Evolutionary conservation across 2,329 filamentous ascomycete genomes (phyloP).

Genomic region (Laburnicola sp.): DNA sequence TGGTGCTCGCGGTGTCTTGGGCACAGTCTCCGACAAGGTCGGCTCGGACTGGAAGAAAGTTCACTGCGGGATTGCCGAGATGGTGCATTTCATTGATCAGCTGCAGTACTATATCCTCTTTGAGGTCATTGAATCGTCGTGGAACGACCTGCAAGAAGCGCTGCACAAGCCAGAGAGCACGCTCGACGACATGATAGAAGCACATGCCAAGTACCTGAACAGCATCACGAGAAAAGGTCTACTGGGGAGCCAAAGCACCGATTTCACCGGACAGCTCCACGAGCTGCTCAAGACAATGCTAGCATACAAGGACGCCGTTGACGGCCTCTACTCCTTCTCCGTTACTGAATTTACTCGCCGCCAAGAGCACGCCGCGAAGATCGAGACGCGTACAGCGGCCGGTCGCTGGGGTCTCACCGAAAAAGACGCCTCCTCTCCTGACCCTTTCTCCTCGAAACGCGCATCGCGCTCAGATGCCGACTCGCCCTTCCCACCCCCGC

Average conservation of each 20-base stretch:
- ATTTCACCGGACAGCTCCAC: constrained; percentile 87
- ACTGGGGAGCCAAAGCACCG: constrained; percentile 70
- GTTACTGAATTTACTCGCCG: constrained; percentile 90
- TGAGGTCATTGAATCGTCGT: constrained; percentile 95
- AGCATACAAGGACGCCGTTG: constrained; percentile 87
- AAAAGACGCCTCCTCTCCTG: constrained; percentile 42
- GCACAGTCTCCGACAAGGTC: constrained; percentile 72
- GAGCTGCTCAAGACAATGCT: constrained; percentile 95
- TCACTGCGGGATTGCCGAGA: constrained; percentile 86
- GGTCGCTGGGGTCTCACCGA: constrained; percentile 67
- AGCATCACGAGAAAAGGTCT: constrained; percentile 96
- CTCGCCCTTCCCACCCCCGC: constrained; percentile 49
- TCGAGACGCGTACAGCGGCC: constrained; percentile 66
- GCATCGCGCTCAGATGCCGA: constrained; percentile 39
- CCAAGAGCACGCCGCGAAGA: constrained; percentile 80
- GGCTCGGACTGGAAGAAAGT: constrained; percentile 86
- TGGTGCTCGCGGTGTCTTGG: constrained; percentile 85
- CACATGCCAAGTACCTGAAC: constrained; percentile 87
- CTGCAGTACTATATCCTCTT: constrained; percentile 98
- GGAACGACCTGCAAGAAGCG: constrained; percentile 83
- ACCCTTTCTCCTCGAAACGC: constrained; percentile 28
- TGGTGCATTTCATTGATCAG: constrained; percentile 98
- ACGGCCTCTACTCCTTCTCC: constrained; percentile 91
- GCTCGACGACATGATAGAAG: constrained; percentile 90
- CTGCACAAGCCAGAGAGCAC: constrained; percentile 85